These are phyloP conservation scores for Phaeoacremonium minimum DNA, from an alignment of 2,329 filamentous ascomycete species.

Conservation along the genomic window DNA sequence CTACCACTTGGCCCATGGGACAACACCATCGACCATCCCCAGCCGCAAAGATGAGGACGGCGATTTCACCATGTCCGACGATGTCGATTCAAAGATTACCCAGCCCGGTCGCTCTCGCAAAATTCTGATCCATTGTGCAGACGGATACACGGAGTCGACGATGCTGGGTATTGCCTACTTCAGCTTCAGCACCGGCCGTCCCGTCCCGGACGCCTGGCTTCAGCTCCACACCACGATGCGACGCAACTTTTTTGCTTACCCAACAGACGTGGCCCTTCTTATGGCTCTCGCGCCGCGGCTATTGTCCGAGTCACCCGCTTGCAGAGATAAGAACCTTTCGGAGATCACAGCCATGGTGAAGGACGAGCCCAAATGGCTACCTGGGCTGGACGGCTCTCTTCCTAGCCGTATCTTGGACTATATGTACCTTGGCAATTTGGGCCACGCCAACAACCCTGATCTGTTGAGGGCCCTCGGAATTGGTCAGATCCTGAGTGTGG, in stretches of 20 bases:
- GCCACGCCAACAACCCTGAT: constrained; percentile 90
- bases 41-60: constrained; percentile 37
- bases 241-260: constrained; percentile 95
- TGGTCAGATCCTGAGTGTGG: constrained; percentile 82
- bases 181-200: constrained; percentile 81
- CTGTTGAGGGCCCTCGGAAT: constrained; percentile 79
- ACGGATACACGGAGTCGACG: constrained; percentile 94
- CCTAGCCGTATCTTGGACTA: constrained; percentile 87
- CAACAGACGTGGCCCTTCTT: constrained; percentile 82
- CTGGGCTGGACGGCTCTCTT: constrained; percentile 80
- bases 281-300: constrained; percentile 71
- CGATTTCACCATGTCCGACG: constrained; percentile 47
- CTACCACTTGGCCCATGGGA: constrained; percentile 73
- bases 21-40: constrained; percentile 25
- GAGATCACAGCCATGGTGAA: constrained; percentile 49
- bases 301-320: constrained; percentile 63
- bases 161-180: constrained; percentile 87
- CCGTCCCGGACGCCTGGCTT: constrained; percentile 84
- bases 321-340: constrained; percentile 40
- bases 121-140: constrained; percentile 87
- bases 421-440: constrained; percentile 92
- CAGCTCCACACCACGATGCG: constrained; percentile 73
- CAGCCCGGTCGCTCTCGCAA: constrained; percentile 45
- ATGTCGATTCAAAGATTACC: constrained; percentile 3
- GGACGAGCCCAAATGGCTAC: constrained; percentile 74